Base-by-base conservation (phyloP, 2,329 filamentous ascomycete genomes). In the Volutella citrinella region DNA sequence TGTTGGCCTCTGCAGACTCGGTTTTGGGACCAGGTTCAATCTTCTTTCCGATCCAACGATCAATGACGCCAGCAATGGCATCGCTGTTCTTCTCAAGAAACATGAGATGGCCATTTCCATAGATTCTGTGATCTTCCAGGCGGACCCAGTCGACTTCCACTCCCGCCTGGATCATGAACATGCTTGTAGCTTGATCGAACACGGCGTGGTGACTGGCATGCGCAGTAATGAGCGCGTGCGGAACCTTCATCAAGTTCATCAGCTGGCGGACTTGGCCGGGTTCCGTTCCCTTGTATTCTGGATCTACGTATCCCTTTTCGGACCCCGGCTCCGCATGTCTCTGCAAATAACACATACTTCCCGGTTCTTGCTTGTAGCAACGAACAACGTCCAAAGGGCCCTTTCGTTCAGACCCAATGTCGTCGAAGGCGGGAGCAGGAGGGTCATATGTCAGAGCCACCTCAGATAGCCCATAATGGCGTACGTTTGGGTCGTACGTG, bases 71-170 rank as follows among this genome's bases (percentile, higher is more conserved):
- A 3, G 66, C 68, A 33, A 76, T 60, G 0, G 60, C 47, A 19
- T 64, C 42, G 37, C 66, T 76, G 46, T 78, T 77, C 45, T 57
- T 63, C 56, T 78, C 74, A 20, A 78, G 47, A 27, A 74, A 74
- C 56, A 71, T 63, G 38, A 79, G 63, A 45, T 78, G 75, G 0
- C 72, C 74, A 38, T 80, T 80, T 0, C 76, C 76, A 15, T 56
- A 49, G 3, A 78, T 66, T 0, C 63, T 63, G 2, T 57, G 36
- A 1, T 69, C 52, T 0, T 58, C 64, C 27, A 80, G 57, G 30
- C 63, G 55, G 21, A 74, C 43, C 56, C 65, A 67, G 4, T 70
- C 59, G 2, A 65, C 61, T 0, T 47, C 38, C 2, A 70, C 63
- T 0, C 76, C 74, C 3, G 68, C 72, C 48, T 81, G 76, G 32